Evolutionary conservation across 2,329 filamentous ascomycete genomes (phyloP).

Genomic region (Parastagonospora avenae): DNA sequence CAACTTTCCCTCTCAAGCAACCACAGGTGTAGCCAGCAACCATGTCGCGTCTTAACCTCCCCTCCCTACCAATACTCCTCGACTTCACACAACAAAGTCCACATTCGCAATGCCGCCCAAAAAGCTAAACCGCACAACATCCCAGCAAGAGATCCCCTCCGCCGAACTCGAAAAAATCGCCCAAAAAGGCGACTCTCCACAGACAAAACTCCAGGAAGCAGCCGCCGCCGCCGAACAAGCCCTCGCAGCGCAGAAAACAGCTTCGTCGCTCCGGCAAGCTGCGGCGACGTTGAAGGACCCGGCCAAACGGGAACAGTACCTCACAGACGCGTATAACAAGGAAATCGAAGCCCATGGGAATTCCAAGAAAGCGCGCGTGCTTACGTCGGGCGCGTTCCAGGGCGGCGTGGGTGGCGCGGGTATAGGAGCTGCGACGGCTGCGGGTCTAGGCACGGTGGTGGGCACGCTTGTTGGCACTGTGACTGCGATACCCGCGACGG

Average conservation of each 20-base stretch:
- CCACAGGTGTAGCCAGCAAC: too few species aligned
- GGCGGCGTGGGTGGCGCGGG: slow-evolving; percentile 50
- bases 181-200: slow-evolving; percentile 18
- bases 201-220: slow-evolving; percentile 37
- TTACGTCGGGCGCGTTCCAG: slow-evolving; percentile 47
- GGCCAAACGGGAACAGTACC: slow-evolving; percentile 41
- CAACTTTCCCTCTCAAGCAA: too few species aligned
- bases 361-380: slow-evolving; percentile 41
- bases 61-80: too few species aligned
- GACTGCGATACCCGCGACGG: slow-evolving; percentile 48
- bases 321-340: slow-evolving; percentile 41
- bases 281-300: slow-evolving; percentile 38
- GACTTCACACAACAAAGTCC: too few species aligned
- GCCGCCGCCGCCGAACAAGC: slow-evolving; percentile 37
- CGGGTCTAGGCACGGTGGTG: slow-evolving; percentile 50
- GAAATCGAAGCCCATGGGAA: slow-evolving; percentile 42
- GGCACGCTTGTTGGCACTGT: slow-evolving; percentile 49
- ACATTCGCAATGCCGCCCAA: slow-evolving; percentile 15
- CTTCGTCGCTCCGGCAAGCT: slow-evolving; percentile 31
- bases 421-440: slow-evolving; percentile 49
- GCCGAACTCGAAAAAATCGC: slow-evolving; percentile 29
- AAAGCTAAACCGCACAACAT: slow-evolving; percentile 14
- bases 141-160: slow-evolving; percentile 9
- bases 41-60: too few species aligned
- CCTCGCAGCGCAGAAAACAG: slow-evolving; percentile 31